These are phyloP conservation scores for Claviceps digitariae DNA, from an alignment of 2,329 filamentous ascomycete species.

Conservation along the genomic window DNA sequence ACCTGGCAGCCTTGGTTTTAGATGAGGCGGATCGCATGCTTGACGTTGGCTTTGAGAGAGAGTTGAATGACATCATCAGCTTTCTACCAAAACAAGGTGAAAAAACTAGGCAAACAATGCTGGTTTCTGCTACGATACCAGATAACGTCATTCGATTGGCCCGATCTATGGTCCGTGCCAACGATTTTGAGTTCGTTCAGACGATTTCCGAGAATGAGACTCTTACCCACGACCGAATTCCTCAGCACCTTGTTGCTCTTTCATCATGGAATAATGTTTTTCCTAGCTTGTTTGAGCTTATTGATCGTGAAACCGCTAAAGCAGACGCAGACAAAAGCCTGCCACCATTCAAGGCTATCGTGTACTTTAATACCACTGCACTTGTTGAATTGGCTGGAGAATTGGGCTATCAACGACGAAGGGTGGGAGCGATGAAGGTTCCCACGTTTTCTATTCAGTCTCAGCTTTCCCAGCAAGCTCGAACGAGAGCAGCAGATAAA, in stretches of 20 bases:
- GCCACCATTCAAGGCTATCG: slow-evolving; percentile 82
- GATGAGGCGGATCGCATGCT: slow-evolving; percentile 98
- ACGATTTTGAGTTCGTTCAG: slow-evolving; percentile 76
- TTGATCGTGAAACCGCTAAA: slow-evolving; percentile 43
- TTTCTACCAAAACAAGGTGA: slow-evolving; percentile 48
- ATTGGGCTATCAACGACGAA: slow-evolving; percentile 29
- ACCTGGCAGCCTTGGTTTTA: slow-evolving; percentile 83
- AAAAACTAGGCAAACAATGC: slow-evolving; percentile 71
- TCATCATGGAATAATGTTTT: slow-evolving; percentile 61
- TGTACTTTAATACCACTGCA: slow-evolving; percentile 75
- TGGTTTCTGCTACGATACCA: slow-evolving; percentile 92
- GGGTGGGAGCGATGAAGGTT: slow-evolving; percentile 24
- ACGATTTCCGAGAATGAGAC: slow-evolving; percentile 73
- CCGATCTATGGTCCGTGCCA: slow-evolving; percentile 59
- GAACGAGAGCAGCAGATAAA: slow-evolving; percentile 55
- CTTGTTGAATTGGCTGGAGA: slow-evolving; percentile 52
- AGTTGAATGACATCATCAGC: slow-evolving; percentile 46
- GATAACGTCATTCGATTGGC: slow-evolving; percentile 70
- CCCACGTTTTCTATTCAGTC: slow-evolving; percentile 57
- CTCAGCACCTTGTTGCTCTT: slow-evolving; percentile 61
- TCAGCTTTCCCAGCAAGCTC: slow-evolving; percentile 53
- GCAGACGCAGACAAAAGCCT: slow-evolving; percentile 23
- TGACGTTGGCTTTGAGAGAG: slow-evolving; percentile 72
- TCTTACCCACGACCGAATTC: slow-evolving; percentile 73
- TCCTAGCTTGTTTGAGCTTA: slow-evolving; percentile 65